These are phyloP conservation scores for Clarireedia sp. DNA, from an alignment of 2,329 filamentous ascomycete species.

Conservation along the genomic window DNA sequence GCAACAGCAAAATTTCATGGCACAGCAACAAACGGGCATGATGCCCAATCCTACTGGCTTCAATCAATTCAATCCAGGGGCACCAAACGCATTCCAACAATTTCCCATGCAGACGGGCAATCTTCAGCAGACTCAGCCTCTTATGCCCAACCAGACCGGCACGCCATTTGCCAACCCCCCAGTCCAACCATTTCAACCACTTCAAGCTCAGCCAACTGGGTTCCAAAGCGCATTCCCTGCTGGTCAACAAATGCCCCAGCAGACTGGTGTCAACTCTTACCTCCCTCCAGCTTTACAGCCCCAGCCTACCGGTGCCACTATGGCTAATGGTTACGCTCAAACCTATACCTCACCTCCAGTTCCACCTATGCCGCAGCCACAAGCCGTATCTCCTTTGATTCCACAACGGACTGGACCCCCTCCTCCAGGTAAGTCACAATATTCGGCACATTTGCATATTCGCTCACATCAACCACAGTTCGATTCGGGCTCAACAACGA, in stretches of 20 bases:
- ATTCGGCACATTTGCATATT: neutral
- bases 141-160: constrained; percentile 36
- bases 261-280: constrained; percentile 45
- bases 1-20: constrained; percentile 45
- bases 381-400: constrained; percentile 53
- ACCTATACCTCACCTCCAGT: constrained; percentile 37
- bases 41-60: constrained; percentile 34
- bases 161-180: constrained; percentile 50
- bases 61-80: constrained; percentile 27
- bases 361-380: constrained; percentile 46
- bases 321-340: constrained; percentile 41
- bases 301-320: constrained; percentile 46
- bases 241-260: constrained; percentile 30
- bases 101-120: constrained; percentile 22
- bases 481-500: constrained; percentile 73
- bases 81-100: constrained; percentile 15
- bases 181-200: constrained; percentile 44
- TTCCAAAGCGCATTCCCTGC: constrained; percentile 38
- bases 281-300: constrained; percentile 54
- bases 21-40: constrained; percentile 34
- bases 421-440: constrained; percentile 44
- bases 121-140: constrained; percentile 25
- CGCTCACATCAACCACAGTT: constrained; percentile 35
- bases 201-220: constrained; percentile 43
- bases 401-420: constrained; percentile 80